Base-by-base conservation (phyloP, 2,329 filamentous ascomycete genomes). In the Botrytis paeoniae region DNA sequence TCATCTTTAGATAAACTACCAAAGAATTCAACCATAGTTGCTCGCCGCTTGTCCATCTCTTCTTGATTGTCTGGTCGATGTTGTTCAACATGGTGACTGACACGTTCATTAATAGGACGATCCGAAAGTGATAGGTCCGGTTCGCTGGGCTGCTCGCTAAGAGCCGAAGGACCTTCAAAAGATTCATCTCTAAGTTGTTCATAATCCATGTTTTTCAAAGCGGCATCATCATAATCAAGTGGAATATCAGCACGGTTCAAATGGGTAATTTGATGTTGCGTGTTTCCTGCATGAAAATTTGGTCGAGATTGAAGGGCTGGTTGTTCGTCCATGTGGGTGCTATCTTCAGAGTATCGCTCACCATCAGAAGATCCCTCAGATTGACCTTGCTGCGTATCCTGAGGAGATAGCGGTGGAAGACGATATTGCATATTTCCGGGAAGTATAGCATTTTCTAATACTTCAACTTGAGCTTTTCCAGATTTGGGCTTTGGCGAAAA, bases 1-100 rank as follows among this genome's bases (percentile, higher is more conserved):
- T 81, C 80, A 9, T 74, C 70, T 6, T 74, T 76, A 6, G 78
- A 69, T 62, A 81, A 65, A 9, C 71, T 48, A 37, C 65, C 71
- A 60, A 78, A 80, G 69, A 80, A 77, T 9, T 73, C 68, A 57
- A 59, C 39, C 41, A 75, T 73, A 4, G 62, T 22, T 5, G 18
- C n/a, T 18, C 51, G 62, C 32, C 39, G 51, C 12, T 51, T 48
- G 1, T 60, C 39, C n/a, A 37, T 48, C 12, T 69, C 41, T 14
- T 60, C 8, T 69, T 29, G 22, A 39, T 69, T 18, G 5, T 22
- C 4, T 18, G 51, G 20, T 35, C 32, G 54, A 29, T 25, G 32
- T 20, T 69, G 37, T 32, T 72, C 57, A 25, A 72, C 70, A 39
- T 39, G 39, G 6, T 68, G 20, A 32, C 62, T 41, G 16, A 72